Evolutionary conservation across 345 rosid genomes (phyloP).

Genomic region (Punica granatum): DNA sequence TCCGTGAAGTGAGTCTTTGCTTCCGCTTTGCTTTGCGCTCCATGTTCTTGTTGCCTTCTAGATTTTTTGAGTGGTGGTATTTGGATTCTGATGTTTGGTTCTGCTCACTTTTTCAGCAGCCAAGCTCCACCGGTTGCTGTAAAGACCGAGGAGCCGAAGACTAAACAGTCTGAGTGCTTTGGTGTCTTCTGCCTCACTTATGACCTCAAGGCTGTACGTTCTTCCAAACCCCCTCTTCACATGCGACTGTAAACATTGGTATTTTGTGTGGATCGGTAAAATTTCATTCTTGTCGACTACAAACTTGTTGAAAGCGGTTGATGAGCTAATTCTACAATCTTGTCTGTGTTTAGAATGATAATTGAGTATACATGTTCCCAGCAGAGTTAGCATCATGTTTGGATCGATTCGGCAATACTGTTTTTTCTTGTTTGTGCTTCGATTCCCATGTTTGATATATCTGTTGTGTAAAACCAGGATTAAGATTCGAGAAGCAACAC

Average conservation of each 20-base stretch:
- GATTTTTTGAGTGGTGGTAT: no score
- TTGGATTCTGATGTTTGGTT: constrained; percentile 1
- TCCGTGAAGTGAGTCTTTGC: constrained; percentile 31
- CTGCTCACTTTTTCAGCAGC: constrained; percentile 6
- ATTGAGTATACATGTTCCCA: background rate
- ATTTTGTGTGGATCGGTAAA: background rate
- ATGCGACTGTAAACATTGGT: no score
- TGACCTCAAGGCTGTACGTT: constrained; percentile 79
- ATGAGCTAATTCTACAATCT: background rate
- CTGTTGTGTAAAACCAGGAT: background rate
- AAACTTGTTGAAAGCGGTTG: background rate
- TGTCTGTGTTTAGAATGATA: no score
- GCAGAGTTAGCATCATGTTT: background rate
- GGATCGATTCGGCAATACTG: background rate
- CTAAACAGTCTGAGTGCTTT: constrained; percentile 53
- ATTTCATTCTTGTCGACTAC: background rate
- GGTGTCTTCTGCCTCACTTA: constrained; percentile 95
- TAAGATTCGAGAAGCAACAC: no score
- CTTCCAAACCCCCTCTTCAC: background rate
- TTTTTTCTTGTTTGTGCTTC: background rate
- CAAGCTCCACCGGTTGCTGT: constrained; percentile 52
- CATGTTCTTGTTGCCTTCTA: background rate
- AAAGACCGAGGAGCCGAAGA: constrained; percentile 28
- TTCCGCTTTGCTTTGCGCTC: background rate
- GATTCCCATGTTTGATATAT: background rate